Evolutionary conservation across 2,329 filamentous ascomycete genomes (phyloP).

Genomic region (Thelonectria discophora): DNA sequence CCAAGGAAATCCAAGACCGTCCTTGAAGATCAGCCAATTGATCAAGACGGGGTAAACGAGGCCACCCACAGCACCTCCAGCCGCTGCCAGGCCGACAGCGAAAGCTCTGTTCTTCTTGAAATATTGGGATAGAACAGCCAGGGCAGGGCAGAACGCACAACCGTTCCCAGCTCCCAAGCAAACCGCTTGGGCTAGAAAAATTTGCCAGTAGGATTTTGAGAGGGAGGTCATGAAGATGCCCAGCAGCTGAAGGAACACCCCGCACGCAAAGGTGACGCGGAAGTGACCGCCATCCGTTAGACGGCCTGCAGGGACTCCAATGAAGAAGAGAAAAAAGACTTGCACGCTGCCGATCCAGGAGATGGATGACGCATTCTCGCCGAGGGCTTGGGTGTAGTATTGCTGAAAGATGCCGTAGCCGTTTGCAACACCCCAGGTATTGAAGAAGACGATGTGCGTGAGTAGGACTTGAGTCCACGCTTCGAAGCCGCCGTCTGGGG

Average conservation of each 20-base stretch:
- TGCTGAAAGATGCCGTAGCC: conserved; percentile 57
- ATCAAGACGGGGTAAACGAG: conserved; percentile 62
- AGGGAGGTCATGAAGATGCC: conserved; percentile 57
- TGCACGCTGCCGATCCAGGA: conserved; percentile 58
- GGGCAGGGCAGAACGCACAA: conserved; percentile 63
- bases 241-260: conserved; percentile 51
- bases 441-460: conserved; percentile 53
- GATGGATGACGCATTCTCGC: conserved; percentile 48
- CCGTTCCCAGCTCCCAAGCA: conserved; percentile 62
- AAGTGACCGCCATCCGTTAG: conserved; percentile 57
- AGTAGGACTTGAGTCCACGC: conserved; percentile 47
- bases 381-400: conserved; percentile 52
- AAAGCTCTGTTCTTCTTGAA: conserved; percentile 64
- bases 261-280: conserved; percentile 48
- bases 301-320: conserved; percentile 54
- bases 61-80: conserved; percentile 64
- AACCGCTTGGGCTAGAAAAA: conserved; percentile 59
- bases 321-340: conserved; percentile 52
- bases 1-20: conserved; percentile 63
- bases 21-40: conserved; percentile 53
- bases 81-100: conserved; percentile 67
- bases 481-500: conserved; percentile 34
- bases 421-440: conserved; percentile 58
- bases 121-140: conserved; percentile 70
- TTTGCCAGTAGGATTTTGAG: conserved; percentile 56